A percentile compares a stretch with the other conserved stretches of the same genome.
Conservation (phyloP, 495 filamentous ascomycete species). For the Glutinoglossum americanum region DNA sequence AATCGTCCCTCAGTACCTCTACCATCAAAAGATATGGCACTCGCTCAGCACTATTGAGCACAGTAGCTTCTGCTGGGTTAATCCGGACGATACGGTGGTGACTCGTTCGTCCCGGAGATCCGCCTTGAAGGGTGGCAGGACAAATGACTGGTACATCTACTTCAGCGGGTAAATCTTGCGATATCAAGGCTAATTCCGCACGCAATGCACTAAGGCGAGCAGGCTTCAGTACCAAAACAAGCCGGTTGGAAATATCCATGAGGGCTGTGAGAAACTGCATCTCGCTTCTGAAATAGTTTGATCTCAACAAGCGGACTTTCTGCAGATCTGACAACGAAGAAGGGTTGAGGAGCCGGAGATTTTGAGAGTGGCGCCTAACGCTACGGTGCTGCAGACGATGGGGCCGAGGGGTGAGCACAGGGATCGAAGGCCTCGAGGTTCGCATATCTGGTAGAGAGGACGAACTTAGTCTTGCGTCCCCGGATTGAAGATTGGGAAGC, state of each 20-base stretch:
- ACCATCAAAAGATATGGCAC: slow-evolving; percentile 61
- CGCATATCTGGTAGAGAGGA: slow-evolving; percentile 42
- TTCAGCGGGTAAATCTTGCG: slow-evolving; percentile 50
- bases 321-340: slow-evolving; percentile 30
- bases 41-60: slow-evolving; percentile 57
- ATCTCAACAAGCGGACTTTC: slow-evolving; percentile 38
- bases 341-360: slow-evolving; percentile 22
- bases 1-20: slow-evolving; percentile 51
- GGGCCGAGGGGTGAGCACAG: slow-evolving; percentile 13
- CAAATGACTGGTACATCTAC: slow-evolving; percentile 59
- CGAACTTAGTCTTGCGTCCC: slow-evolving; percentile 34
- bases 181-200: slow-evolving; percentile 52
- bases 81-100: slow-evolving; percentile 57
- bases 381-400: slow-evolving; percentile 21
- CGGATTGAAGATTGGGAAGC: not conserved
- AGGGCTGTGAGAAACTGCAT: slow-evolving; percentile 51
- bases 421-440: slow-evolving; percentile 22
- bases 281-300: slow-evolving; percentile 55
- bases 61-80: slow-evolving; percentile 57
- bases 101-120: slow-evolving; percentile 35
- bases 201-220: slow-evolving; percentile 53
- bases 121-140: slow-evolving; percentile 42
- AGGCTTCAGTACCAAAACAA: slow-evolving; percentile 51
- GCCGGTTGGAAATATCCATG: slow-evolving; percentile 54
- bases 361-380: slow-evolving; percentile 26